Evolutionary conservation across 805 yeast genomes (phyloP), one percentile per base, ranked within the genome.

Genomic region (Hermanozyma aechmeae): DNA sequence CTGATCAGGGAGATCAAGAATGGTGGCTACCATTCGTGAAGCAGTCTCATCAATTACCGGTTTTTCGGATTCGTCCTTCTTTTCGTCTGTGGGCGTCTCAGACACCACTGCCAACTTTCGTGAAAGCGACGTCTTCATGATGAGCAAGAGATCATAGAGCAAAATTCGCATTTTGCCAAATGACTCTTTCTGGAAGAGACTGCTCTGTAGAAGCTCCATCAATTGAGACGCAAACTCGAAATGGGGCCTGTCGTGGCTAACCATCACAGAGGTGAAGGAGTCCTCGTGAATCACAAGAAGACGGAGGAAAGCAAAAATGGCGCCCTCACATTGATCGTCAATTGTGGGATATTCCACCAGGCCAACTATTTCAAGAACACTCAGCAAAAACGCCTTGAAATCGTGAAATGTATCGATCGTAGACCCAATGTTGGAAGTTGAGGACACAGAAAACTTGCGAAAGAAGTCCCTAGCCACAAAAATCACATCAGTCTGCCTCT

Each of bases 231-330:
- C 45, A 30, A 76, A 70, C 7, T 43, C 54, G 31, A 70, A 70
- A 24, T 66, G 65, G 51, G 46, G 49, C 46, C 62, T 35, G 39
- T 33, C 65, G 42, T 46, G 68, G 28, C 58, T 34, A 2, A 73
- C 56, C n/a, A 68, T 46, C 5, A 61, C 56, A 12, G 36, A 34
- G 3, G 69, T 68, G 22, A 77, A 50, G 13, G 69, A 61, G 3
- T 53, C 47, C 42, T 71, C 72, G 46, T 76, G 82, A 27, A 76
- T 68, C 26, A 74, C 61, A n/a, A 76, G 51, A 11, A 76, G 69
- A 32, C 75, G 58, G 33, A 76, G 54, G 34, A 71, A 61, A 16
- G 73, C 56, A 17, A 7, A 17, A 7, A 17, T 7, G 20, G 20
- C 20, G 20, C 20, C 20, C n/a, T n/a, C n/a, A n/a, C n/a, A n/a